These are phyloP conservation scores for Blakeslea trispora DNA, from an alignment of 371 early-diverging fungal species.

Conservation along the genomic window DNA sequence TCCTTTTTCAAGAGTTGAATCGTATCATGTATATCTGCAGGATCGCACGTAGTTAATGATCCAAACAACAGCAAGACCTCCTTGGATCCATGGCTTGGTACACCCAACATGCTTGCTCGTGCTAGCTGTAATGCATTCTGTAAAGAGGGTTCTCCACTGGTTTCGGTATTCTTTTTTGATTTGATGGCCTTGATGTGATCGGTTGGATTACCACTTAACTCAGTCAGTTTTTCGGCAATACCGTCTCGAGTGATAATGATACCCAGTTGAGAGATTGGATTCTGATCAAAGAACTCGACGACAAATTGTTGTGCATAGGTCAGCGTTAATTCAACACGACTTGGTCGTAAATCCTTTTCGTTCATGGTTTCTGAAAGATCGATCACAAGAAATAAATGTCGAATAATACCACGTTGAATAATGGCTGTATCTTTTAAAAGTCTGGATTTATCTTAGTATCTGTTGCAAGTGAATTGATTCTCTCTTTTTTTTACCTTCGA, in stretches of 20 bases:
- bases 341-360: slow-evolving; percentile 83
- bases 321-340: slow-evolving; percentile 75
- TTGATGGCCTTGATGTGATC: slow-evolving; percentile 74
- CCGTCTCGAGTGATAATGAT: slow-evolving; percentile 88
- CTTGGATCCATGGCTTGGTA: slow-evolving; percentile 91
- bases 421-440: slow-evolving; percentile 74
- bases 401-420: slow-evolving; percentile 92
- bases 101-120: slow-evolving; percentile 65
- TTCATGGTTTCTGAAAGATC: slow-evolving; percentile 86
- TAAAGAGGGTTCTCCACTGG: slow-evolving; percentile 88
- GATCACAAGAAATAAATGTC: slow-evolving; percentile 81
- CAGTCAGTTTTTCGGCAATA: slow-evolving; percentile 83
- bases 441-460: slow-evolving; percentile 44
- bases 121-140: slow-evolving; percentile 92
- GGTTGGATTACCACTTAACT: slow-evolving; percentile 79
- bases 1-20: slow-evolving; percentile 67
- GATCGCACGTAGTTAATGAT: slow-evolving; percentile 91
- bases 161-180: slow-evolving; percentile 68
- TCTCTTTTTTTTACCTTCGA: slow-evolving; percentile 48
- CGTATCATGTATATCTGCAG: slow-evolving; percentile 86
- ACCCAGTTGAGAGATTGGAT: slow-evolving; percentile 91
- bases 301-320: slow-evolving; percentile 74
- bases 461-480: neutral
- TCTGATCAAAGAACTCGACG: slow-evolving; percentile 91
- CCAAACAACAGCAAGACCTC: slow-evolving; percentile 87